Conservation (phyloP, 768 basidiomycete genomes). For the Russula compacta region DNA sequence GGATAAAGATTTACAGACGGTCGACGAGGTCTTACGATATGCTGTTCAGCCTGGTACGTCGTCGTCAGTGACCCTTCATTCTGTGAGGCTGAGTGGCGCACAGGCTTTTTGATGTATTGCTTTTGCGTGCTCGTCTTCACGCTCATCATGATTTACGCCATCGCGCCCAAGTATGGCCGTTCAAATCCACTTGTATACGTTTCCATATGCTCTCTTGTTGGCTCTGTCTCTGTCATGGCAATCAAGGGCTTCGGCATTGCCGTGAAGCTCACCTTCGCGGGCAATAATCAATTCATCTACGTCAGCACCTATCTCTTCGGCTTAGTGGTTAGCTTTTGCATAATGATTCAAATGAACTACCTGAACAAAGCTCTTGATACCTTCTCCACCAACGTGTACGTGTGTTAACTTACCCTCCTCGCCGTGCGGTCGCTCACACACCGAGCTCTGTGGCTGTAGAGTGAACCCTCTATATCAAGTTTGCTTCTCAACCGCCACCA, state of each 20-base stretch:
- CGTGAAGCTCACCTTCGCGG: conserved; percentile 84
- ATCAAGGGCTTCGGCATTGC: conserved; percentile 98
- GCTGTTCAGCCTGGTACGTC: conserved; percentile 84
- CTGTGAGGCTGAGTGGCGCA: neutral
- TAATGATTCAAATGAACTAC: conserved; percentile 90
- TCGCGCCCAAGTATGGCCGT: conserved; percentile 81
- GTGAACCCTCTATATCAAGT: conserved; percentile 99
- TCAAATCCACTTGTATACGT: conserved; percentile 87
- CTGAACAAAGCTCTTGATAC: conserved; percentile 98
- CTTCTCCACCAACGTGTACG: conserved; percentile 96
- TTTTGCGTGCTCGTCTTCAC: conserved; percentile 75
- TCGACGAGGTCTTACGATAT: conserved; percentile 87
- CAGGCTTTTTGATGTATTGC: conserved; percentile 89
- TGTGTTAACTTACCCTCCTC: conserved; percentile 16
- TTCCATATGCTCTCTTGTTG: conserved; percentile 93
- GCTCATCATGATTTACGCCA: conserved; percentile 76
- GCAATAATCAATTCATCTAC: conserved; percentile 92
- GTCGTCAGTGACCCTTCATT: neutral
- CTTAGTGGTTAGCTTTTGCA: conserved; percentile 71
- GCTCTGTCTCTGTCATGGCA: conserved; percentile 96
- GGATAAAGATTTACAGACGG: conserved; percentile 86
- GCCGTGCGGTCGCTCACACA: neutral
- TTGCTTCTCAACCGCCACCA: conserved; percentile 88
- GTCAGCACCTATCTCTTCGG: conserved; percentile 96
- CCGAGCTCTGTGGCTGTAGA: conserved; percentile 31